Evolutionary conservation across 2,329 filamentous ascomycete species (phyloP).

Genomic region (Plectosphaerella cucumerina): DNA sequence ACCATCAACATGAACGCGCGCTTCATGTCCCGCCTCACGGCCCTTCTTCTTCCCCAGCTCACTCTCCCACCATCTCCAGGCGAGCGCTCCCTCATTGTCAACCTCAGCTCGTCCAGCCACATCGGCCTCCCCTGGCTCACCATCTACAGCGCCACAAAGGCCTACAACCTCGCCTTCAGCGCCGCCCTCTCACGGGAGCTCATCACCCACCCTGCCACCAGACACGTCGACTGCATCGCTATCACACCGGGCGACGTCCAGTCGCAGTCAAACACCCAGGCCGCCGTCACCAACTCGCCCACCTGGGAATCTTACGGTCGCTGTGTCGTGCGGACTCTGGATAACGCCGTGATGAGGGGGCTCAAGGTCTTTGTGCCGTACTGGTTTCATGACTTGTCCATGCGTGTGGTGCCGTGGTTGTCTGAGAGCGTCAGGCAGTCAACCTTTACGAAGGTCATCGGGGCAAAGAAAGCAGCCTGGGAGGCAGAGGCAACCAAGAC

Average conservation of each 20-base stretch:
- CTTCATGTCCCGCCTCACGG: slow-evolving; percentile 29
- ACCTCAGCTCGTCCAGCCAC: slow-evolving; percentile 19
- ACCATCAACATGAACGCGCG: slow-evolving; percentile 26
- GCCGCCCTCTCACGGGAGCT: slow-evolving; percentile 22
- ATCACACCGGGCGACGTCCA: slow-evolving; percentile 23
- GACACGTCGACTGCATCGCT: slow-evolving; percentile 22
- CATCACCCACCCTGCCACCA: slow-evolving; percentile 11
- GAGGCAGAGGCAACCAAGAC: not conserved
- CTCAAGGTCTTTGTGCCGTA: slow-evolving; percentile 17
- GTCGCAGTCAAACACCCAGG: not conserved
- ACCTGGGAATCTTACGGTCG: not conserved
- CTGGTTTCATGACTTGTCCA: slow-evolving; percentile 17
- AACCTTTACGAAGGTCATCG: slow-evolving; percentile 1
- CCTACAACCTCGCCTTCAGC: slow-evolving; percentile 23
- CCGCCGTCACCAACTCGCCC: not conserved
- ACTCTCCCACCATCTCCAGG: slow-evolving; percentile 9
- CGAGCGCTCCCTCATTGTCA: slow-evolving; percentile 22
- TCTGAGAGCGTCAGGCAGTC: slow-evolving; percentile 3
- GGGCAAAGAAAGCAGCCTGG: not conserved
- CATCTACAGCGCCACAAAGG: slow-evolving; percentile 25
- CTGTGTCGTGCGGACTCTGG: slow-evolving; percentile 16
- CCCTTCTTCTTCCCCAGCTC: slow-evolving; percentile 19
- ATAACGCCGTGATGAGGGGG: slow-evolving; percentile 14
- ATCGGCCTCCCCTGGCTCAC: slow-evolving; percentile 22
- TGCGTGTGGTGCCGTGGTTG: slow-evolving; percentile 5